These are phyloP conservation scores for Colletotrichum zoysiae DNA, from an alignment of 2,329 filamentous ascomycete species.

Conservation along the genomic window DNA sequence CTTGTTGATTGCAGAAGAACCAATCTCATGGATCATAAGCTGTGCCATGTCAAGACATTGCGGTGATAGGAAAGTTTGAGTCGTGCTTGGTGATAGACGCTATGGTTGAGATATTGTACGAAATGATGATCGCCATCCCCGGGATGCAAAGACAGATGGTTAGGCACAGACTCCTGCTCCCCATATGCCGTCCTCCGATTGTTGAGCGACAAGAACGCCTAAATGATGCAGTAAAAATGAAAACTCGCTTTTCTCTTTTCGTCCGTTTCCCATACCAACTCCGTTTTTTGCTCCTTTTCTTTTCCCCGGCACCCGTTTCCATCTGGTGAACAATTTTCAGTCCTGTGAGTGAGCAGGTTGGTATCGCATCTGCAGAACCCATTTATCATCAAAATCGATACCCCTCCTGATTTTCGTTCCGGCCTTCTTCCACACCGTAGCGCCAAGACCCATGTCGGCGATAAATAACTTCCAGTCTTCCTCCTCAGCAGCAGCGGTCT, in stretches of 20 bases:
- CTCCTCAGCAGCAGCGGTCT: constrained; percentile 54
- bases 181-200: constrained; percentile 20
- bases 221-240: constrained; percentile 28
- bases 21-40: not conserved
- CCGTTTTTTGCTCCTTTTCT: not conserved
- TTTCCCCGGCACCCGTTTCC: not conserved
- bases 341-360: constrained; percentile 44
- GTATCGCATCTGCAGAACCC: constrained; percentile 80
- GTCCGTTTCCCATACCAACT: constrained; percentile 18
- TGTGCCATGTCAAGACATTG: not conserved
- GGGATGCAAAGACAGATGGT: constrained; percentile 11
- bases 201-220: constrained; percentile 18
- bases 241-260: constrained; percentile 28
- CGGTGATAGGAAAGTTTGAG: not conserved
- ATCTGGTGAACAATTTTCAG: not conserved
- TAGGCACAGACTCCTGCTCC: constrained; percentile 18
- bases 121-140: constrained; percentile 11
- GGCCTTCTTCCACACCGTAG: constrained; percentile 86
- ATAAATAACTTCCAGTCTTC: constrained; percentile 84
- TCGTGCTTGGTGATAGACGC: constrained; percentile 19
- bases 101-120: constrained; percentile 26
- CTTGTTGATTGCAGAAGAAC: not conserved
- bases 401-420: constrained; percentile 85
- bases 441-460: constrained; percentile 87
- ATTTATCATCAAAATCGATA: constrained; percentile 88